Percentiles rank a stretch among this genome's conserved stretches.
Conservation (phyloP, 371 early-diverging fungal genomes). For the Umbelopsis sp. region DNA sequence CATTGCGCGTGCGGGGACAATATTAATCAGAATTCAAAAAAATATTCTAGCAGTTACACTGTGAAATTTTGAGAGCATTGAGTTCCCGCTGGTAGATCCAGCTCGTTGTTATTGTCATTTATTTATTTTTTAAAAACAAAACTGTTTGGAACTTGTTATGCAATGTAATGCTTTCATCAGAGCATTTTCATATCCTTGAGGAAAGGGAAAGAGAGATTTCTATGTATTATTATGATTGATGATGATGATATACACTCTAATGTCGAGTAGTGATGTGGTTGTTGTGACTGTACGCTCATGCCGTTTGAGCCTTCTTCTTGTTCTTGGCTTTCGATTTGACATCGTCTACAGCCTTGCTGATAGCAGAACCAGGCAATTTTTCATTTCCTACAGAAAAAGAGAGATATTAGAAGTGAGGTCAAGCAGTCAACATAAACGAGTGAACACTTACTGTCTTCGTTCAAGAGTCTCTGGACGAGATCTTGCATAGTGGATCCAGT, state of each 20-base stretch:
- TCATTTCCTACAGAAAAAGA: conserved; percentile 30
- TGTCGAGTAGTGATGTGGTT: background rate
- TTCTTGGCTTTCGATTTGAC: conserved; percentile 28
- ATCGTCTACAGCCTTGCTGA: conserved; percentile 50
- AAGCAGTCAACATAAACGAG: conserved; percentile 5
- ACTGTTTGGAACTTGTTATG: too few relatives aligned
- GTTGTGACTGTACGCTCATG: background rate
- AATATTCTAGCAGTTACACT: background rate
- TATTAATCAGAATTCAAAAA: background rate
- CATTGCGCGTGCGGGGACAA: background rate
- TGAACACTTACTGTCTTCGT: conserved; percentile 35
- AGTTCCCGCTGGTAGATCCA: too few relatives aligned
- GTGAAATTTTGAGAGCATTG: too few relatives aligned
- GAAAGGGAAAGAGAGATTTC: too few relatives aligned
- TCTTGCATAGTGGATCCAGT: conserved; percentile 71
- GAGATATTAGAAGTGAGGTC: too few relatives aligned
- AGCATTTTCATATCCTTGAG: too few relatives aligned
- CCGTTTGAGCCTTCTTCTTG: conserved; percentile 20
- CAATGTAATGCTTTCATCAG: too few relatives aligned
- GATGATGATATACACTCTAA: background rate
- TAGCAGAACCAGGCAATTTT: conserved; percentile 42
- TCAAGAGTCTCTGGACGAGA: conserved; percentile 64
- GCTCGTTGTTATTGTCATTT: too few relatives aligned
- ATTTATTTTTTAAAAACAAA: too few relatives aligned
- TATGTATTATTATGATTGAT: too few relatives aligned